phyloP scores from a whole-genome alignment of 2,329 filamentous ascomycete genomes.

The Alternaria consortialis region DNA sequence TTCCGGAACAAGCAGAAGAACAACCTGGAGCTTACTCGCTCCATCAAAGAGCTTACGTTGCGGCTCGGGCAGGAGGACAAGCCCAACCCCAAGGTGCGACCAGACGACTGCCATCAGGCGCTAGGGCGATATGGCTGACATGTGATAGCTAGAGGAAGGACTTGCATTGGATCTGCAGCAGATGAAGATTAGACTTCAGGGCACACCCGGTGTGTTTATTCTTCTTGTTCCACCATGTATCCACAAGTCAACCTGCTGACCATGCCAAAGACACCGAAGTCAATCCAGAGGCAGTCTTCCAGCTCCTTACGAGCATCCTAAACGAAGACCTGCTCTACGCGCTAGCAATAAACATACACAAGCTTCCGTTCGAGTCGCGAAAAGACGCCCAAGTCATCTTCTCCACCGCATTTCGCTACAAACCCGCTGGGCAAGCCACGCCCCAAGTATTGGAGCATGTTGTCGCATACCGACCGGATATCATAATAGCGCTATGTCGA shows the following conservation, averaged over 20 bases:
- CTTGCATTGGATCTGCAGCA: constrained; percentile 84
- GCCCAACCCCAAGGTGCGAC: constrained; percentile 64
- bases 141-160: constrained; percentile 78
- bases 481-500: constrained; percentile 86
- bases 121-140: constrained; percentile 28
- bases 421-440: constrained; percentile 74
- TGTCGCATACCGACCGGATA: constrained; percentile 83
- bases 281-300: constrained; percentile 85
- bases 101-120: constrained; percentile 2
- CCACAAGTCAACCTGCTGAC: constrained; percentile 22
- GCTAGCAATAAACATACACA: constrained; percentile 82
- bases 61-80: constrained; percentile 66
- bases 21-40: constrained; percentile 68
- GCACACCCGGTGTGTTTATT: constrained; percentile 76
- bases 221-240: neutral
- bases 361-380: constrained; percentile 91
- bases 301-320: constrained; percentile 84
- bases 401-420: constrained; percentile 92
- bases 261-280: constrained; percentile 78
- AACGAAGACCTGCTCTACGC: constrained; percentile 88
- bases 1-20: constrained; percentile 71
- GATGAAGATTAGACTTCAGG: constrained; percentile 94
- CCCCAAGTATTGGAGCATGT: constrained; percentile 89
- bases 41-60: constrained; percentile 69
- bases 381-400: constrained; percentile 97